phyloP scores from a whole-genome alignment of 2,329 filamentous ascomycete genomes.

The Nemania sp. region DNA sequence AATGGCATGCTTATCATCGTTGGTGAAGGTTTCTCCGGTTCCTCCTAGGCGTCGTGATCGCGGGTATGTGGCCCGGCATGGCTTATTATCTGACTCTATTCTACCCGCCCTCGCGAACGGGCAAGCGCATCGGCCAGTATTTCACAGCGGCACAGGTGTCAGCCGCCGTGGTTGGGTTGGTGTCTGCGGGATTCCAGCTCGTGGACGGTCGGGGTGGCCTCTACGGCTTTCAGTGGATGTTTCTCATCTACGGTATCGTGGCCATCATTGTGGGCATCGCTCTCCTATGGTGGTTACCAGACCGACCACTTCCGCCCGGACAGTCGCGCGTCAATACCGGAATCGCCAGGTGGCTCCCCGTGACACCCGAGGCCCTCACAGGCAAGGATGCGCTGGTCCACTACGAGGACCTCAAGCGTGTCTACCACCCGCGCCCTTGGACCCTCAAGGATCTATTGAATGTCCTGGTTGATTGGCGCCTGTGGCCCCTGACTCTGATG shows the following conservation, averaged over 20 bases:
- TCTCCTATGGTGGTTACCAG: slow-evolving; percentile 89
- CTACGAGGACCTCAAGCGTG: slow-evolving; percentile 79
- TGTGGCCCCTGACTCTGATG: slow-evolving; percentile 87
- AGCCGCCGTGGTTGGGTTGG: slow-evolving; percentile 84
- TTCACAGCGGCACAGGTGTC: slow-evolving; percentile 89
- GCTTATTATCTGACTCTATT: slow-evolving; percentile 90
- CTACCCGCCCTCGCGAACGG: slow-evolving; percentile 84
- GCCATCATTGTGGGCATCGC: slow-evolving; percentile 72
- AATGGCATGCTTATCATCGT: slow-evolving; percentile 19
- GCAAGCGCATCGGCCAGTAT: slow-evolving; percentile 87
- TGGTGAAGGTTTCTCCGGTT: slow-evolving; percentile 70
- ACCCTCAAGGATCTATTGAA: slow-evolving; percentile 68
- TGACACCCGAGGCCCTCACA: slow-evolving; percentile 69
- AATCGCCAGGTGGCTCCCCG: slow-evolving; percentile 68
- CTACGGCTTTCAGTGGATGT: slow-evolving; percentile 91
- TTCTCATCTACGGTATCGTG: slow-evolving; percentile 81
- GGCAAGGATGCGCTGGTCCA: slow-evolving; percentile 81
- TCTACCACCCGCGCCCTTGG: slow-evolving; percentile 79
- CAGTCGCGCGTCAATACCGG: slow-evolving; percentile 55
- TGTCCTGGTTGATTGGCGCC: slow-evolving; percentile 81
- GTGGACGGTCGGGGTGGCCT: slow-evolving; percentile 81
- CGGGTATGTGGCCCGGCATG: slow-evolving; percentile 96
- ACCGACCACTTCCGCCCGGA: slow-evolving; percentile 78
- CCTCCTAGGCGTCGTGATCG: slow-evolving; percentile 83
- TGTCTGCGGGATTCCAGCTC: slow-evolving; percentile 88